These are phyloP conservation scores for Fusarium sp. DNA, from an alignment of 2,329 filamentous ascomycete species.

Conservation along the genomic window DNA sequence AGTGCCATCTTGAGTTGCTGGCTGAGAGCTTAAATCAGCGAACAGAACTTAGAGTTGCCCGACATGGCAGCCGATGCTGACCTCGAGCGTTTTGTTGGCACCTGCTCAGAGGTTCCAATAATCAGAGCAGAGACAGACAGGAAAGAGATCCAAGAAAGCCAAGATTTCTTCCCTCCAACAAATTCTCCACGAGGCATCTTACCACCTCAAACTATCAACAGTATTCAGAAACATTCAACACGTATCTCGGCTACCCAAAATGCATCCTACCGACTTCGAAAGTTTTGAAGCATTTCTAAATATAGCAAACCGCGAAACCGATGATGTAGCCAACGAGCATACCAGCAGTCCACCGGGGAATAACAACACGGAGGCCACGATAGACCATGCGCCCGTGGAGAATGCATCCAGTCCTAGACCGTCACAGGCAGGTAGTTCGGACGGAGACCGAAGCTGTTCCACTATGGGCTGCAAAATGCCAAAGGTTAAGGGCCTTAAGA, in stretches of 20 bases:
- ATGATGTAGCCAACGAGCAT: background rate
- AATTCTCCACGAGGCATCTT: too few species aligned
- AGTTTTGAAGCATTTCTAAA: too few species aligned
- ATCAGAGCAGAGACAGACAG: background rate
- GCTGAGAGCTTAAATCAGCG: too few species aligned
- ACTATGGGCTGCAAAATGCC: too few species aligned
- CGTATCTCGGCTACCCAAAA: too few species aligned
- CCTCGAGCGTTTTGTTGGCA: background rate
- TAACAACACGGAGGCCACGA: background rate
- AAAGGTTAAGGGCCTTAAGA: too few species aligned
- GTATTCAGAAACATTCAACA: background rate
- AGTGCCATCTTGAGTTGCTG: background rate
- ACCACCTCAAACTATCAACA: background rate
- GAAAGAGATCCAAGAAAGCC: too few species aligned
- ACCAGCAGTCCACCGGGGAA: rapidly evolving
- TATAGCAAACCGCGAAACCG: too few species aligned
- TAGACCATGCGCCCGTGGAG: too few species aligned
- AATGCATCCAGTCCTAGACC: background rate
- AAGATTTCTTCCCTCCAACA: background rate
- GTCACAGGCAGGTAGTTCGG: background rate
- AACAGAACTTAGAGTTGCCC: too few species aligned
- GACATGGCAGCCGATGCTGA: background rate
- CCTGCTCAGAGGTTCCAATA: background rate
- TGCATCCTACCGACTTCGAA: too few species aligned
- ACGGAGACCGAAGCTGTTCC: too few species aligned